phyloP scores from a whole-genome alignment of 2,329 filamentous ascomycete species.

The Amphichorda felina region DNA sequence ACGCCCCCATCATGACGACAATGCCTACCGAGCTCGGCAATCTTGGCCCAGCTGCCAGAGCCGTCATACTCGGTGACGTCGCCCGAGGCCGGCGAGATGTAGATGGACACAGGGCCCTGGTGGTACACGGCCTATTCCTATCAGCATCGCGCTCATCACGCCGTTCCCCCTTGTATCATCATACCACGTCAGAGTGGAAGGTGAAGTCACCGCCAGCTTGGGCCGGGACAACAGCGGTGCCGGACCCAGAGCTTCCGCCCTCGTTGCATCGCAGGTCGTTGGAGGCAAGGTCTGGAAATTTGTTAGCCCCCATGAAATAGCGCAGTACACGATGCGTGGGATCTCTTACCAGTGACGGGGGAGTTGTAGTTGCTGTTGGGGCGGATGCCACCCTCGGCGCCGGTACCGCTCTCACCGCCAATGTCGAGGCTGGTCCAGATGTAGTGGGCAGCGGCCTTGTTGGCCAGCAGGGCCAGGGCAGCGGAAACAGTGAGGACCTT shows the following conservation, averaged over 20 bases:
- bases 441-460: conserved; percentile 11
- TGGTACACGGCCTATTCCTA: conserved; percentile 21
- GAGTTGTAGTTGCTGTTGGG: conserved; percentile 24
- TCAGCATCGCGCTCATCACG: too few relatives aligned
- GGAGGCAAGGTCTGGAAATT: conserved; percentile 20
- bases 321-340: not conserved
- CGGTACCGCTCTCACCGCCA: conserved; percentile 10
- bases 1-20: not conserved
- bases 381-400: conserved; percentile 22
- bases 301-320: not conserved
- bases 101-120: conserved; percentile 21
- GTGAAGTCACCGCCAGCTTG: conserved; percentile 21
- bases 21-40: conserved; percentile 17
- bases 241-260: conserved; percentile 15
- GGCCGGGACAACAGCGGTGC: conserved; percentile 17
- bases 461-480: conserved; percentile 3
- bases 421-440: conserved; percentile 17
- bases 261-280: conserved; percentile 25
- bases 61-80: conserved; percentile 21
- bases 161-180: not conserved
- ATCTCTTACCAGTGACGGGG: conserved; percentile 14
- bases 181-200: conserved; percentile 19
- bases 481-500: conserved; percentile 3
- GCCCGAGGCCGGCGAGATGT: conserved; percentile 23
- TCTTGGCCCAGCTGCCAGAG: conserved; percentile 25